Conservation (phyloP, 495 filamentous ascomycete genomes). For the Tuber microsphaerosporum region DNA sequence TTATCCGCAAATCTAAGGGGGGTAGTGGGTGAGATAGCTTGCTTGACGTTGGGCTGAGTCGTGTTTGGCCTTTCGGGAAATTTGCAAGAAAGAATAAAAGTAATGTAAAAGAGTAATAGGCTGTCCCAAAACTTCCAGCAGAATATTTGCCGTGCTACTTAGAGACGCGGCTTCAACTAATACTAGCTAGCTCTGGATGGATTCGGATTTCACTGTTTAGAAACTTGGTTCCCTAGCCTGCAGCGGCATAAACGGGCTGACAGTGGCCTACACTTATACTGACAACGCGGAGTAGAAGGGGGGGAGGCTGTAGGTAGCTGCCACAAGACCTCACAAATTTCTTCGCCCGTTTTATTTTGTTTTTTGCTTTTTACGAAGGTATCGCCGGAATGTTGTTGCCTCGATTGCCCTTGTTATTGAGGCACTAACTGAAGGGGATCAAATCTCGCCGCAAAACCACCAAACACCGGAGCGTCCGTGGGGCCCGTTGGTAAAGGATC, state of each 20-base stretch:
- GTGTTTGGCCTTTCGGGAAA: background rate
- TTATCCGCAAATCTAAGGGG: background rate
- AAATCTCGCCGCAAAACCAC: background rate
- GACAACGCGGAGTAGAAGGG: background rate
- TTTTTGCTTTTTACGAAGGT: background rate
- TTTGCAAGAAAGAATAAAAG: background rate
- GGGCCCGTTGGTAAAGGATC: background rate
- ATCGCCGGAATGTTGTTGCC: background rate
- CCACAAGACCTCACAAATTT: background rate
- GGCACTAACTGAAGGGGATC: background rate
- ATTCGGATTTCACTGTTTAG: background rate
- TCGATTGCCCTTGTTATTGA: background rate
- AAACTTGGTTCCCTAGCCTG: background rate
- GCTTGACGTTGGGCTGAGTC: background rate
- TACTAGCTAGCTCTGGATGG: background rate
- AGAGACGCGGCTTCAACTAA: background rate
- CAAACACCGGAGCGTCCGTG: background rate
- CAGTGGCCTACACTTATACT: background rate
- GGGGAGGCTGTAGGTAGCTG: background rate
- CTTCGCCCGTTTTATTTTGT: background rate
- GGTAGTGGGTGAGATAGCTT: background rate
- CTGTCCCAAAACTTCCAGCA: background rate
- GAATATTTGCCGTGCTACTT: background rate
- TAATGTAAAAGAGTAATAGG: background rate
- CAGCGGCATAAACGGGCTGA: background rate